Base-by-base conservation (phyloP, 306 rosid species). In the Quercus mongolica region DNA sequence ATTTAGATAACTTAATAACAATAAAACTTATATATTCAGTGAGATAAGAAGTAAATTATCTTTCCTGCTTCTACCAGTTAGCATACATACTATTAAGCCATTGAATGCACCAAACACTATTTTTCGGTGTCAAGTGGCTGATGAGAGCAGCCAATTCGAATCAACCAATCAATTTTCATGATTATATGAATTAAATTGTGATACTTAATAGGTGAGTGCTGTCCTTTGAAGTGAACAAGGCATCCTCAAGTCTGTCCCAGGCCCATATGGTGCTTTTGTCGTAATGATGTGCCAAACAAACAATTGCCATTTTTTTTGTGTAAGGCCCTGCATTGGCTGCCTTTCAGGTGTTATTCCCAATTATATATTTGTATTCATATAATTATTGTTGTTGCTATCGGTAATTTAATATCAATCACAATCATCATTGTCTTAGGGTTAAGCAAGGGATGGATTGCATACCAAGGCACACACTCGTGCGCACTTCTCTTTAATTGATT, bases 371-470 rank as follows among this genome's bases (percentile, higher is more conserved):
- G 49, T 68, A 21, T 81, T 38, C 72, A 15, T 74, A 77, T 73
- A 35, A 18, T 31, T 41, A 51, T 49, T 59, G 8, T 81, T 74
- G 71, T 44, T 80, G 62, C 54, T 79, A 10, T 31, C 25, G 26
- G 38, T 78, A 74, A 51, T 64, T 78, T 38, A 56, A 57, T 44
- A 82, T 54, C 30, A 65, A 74, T 76, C 75, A 75, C 74, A 38
- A 59, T 78, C 74, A 76, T 86, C 81, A 75, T 69, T 84, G 86
- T 86, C 86, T 82, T 62, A 82, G 78, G 90, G 85, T 80, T 90
- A 86, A 90, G 94, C 92, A 88, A 78, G 75, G 82, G 75, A 80
- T 84, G 87, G 83, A 80, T 81, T 85, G 86, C 74, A 74, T 73
- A 71, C 70, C 74, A 75, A 84, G 92, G 77, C 83, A 87, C 76